Evolutionary conservation across 495 filamentous ascomycete species (phyloP).

Genomic region (Tuber aestivum): DNA sequence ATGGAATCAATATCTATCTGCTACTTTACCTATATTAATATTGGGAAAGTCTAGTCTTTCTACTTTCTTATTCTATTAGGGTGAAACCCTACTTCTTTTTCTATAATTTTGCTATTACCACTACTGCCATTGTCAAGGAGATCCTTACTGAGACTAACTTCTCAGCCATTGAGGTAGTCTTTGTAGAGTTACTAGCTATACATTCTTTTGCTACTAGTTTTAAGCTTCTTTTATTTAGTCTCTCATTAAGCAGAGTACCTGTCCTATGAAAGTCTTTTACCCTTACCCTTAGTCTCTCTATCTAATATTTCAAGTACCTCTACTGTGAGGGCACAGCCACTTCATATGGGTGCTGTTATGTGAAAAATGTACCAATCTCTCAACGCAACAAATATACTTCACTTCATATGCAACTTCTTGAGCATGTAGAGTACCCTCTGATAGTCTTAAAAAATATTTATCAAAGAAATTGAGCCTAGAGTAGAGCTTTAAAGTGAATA

Average conservation of each 20-base stretch:
- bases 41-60: constrained; percentile 7
- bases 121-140: constrained; percentile 1
- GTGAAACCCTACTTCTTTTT: constrained; percentile 8
- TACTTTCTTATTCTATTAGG: constrained; percentile 6
- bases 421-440: too few species aligned
- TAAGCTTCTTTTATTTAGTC: background rate
- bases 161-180: constrained; percentile 11
- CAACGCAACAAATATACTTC: too few species aligned
- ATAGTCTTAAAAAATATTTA: too few species aligned
- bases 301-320: constrained; percentile 12
- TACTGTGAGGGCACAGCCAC: background rate
- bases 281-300: constrained; percentile 9
- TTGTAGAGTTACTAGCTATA: constrained; percentile 12
- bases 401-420: too few species aligned
- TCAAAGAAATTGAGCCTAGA: too few species aligned
- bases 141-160: constrained; percentile 13
- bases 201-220: background rate
- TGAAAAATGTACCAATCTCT: too few species aligned
- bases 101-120: constrained; percentile 2
- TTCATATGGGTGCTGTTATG: background rate
- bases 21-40: constrained; percentile 6
- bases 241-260: background rate
- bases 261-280: constrained; percentile 13
- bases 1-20: background rate
- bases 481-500: too few species aligned